Evolutionary conservation across 305 asterid genomes (phyloP).

Genomic region (Solanum hybrid): DNA sequence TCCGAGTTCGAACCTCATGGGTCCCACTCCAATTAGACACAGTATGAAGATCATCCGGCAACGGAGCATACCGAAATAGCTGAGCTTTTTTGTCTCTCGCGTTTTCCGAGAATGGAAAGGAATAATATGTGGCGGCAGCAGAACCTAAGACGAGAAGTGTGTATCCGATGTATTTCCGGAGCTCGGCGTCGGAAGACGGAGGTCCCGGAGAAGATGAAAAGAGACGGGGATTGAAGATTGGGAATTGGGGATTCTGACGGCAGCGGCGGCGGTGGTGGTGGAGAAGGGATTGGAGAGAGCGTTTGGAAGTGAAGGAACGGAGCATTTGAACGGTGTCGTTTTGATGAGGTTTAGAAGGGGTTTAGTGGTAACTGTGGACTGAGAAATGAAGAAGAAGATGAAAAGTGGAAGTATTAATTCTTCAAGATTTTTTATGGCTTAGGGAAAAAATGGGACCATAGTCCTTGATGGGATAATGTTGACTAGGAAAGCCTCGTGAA

Average conservation of each 20-base stretch:
- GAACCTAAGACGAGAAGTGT: slow-evolving; percentile 61
- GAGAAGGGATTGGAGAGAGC: slow-evolving; percentile 41
- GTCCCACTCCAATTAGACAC: slow-evolving; percentile 97
- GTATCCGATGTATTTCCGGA: slow-evolving; percentile 83
- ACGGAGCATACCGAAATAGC: slow-evolving; percentile 84
- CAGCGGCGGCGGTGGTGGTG: slow-evolving; percentile 15
- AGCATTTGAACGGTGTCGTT: slow-evolving; percentile 14
- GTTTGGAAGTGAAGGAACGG: slow-evolving; percentile 36
- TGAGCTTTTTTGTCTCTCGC: slow-evolving; percentile 86
- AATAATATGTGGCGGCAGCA: slow-evolving; percentile 82
- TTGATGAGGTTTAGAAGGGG: not conserved
- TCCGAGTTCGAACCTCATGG: slow-evolving; percentile 84
- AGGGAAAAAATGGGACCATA: not conserved
- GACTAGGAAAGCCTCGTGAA: not conserved
- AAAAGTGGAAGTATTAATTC: not conserved
- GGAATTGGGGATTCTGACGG: not conserved
- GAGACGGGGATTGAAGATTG: slow-evolving; percentile 18
- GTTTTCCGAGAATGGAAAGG: slow-evolving; percentile 71
- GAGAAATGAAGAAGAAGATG: not conserved
- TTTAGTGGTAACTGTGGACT: not conserved
- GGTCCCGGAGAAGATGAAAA: slow-evolving; percentile 24
- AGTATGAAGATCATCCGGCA: slow-evolving; percentile 83
- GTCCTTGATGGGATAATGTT: not conserved
- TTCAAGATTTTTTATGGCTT: not conserved
- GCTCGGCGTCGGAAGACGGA: slow-evolving; percentile 55